Evolutionary conservation across 2,329 filamentous ascomycete genomes (phyloP).

Genomic region (Catunica adiposa): DNA sequence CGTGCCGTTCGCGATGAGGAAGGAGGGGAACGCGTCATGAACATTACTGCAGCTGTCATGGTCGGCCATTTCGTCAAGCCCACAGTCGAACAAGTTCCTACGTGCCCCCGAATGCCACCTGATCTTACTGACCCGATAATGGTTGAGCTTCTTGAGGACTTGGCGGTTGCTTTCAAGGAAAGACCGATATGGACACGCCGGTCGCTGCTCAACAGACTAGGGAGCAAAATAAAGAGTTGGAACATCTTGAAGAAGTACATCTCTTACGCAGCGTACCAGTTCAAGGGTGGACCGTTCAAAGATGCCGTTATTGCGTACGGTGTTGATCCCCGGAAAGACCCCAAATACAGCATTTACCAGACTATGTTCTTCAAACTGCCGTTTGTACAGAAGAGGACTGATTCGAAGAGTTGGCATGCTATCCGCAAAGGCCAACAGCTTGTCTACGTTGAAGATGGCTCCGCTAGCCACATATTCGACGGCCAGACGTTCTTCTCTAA

Average conservation of each 20-base stretch:
- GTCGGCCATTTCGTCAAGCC: conserved; percentile 41
- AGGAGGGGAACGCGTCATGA: conserved; percentile 37
- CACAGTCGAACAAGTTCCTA: conserved; percentile 44
- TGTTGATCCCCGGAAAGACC: conserved; percentile 64
- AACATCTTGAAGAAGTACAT: conserved; percentile 55
- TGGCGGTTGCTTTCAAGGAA: conserved; percentile 50
- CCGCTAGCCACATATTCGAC: conserved; percentile 61
- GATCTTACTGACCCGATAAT: conserved; percentile 44
- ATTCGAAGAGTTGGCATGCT: conserved; percentile 17
- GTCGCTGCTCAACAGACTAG: conserved; percentile 58
- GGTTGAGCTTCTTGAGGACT: conserved; percentile 43
- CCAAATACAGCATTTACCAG: conserved; percentile 68
- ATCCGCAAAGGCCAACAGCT: conserved; percentile 21
- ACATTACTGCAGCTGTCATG: conserved; percentile 41
- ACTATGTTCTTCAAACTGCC: conserved; percentile 71
- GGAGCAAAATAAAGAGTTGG: conserved; percentile 32
- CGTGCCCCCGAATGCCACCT: conserved; percentile 44
- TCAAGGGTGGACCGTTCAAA: conserved; percentile 81
- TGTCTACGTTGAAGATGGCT: conserved; percentile 25
- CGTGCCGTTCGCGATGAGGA: conserved; percentile 41
- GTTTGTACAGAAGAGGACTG: conserved; percentile 23
- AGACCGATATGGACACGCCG: conserved; percentile 79
- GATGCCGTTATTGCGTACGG: conserved; percentile 77
- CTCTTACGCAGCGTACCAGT: conserved; percentile 79
- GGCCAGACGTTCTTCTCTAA: conserved; percentile 58